A percentile compares a stretch with the other conserved stretches of the same genome.
phyloP scores from a whole-genome alignment of 768 basidiomycete species.

The Tylopilus felleus region DNA sequence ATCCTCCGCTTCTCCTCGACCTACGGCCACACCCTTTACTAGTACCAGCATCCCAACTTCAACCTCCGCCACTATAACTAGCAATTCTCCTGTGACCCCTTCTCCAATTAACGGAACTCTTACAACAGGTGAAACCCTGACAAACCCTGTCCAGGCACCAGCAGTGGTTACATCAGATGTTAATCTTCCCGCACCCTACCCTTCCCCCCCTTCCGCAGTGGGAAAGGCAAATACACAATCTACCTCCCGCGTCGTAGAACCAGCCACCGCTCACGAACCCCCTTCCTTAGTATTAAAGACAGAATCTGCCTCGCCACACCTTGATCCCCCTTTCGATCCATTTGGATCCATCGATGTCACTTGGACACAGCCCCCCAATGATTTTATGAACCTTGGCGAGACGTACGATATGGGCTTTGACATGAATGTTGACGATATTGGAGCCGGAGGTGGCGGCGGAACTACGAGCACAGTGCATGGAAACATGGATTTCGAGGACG shows the following conservation, averaged over 20 bases:
- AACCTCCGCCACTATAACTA: constrained; percentile 5
- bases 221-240: constrained; percentile 16
- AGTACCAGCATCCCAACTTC: constrained; percentile 10
- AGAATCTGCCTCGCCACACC: constrained; percentile 18
- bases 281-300: constrained; percentile 8
- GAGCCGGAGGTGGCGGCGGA: constrained; percentile 27
- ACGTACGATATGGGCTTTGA: constrained; percentile 47
- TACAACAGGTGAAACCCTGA: constrained; percentile 15
- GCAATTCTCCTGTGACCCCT: constrained; percentile 13
- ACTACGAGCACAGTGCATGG: constrained; percentile 23
- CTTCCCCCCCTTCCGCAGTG: constrained; percentile 57
- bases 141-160: constrained; percentile 13
- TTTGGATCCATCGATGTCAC: constrained; percentile 41
- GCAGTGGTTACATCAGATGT: constrained; percentile 15
- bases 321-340: constrained; percentile 38
- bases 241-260: constrained; percentile 15
- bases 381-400: constrained; percentile 38
- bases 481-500: constrained; percentile 53
- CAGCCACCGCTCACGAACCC: constrained; percentile 19
- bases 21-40: constrained; percentile 22
- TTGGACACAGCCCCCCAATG: constrained; percentile 36
- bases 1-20: constrained; percentile 27
- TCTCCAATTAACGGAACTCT: constrained; percentile 13
- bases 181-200: constrained; percentile 40
- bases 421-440: constrained; percentile 41